Evolutionary conservation across 345 rosid genomes (phyloP).

Genomic region (Populus pruinosa): DNA sequence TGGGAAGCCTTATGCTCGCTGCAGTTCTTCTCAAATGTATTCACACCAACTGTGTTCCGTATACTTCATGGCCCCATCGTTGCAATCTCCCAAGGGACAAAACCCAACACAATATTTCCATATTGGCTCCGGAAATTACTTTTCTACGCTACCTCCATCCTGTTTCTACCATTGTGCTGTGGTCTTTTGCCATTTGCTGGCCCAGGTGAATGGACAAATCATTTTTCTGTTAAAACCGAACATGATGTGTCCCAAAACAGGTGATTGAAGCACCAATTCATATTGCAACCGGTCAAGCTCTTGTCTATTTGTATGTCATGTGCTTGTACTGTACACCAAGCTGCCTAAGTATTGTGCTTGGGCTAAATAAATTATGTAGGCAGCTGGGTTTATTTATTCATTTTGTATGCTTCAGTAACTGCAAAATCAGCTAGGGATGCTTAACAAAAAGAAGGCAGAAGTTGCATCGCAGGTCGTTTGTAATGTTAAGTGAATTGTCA

Average conservation of each 20-base stretch:
- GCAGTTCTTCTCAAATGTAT: slow-evolving; percentile 58
- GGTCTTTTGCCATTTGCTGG: slow-evolving; percentile 77
- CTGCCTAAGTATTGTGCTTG: background rate
- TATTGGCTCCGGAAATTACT: slow-evolving; percentile 58
- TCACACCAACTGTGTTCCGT: slow-evolving; percentile 37
- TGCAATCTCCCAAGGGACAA: slow-evolving; percentile 20
- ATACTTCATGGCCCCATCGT: slow-evolving; percentile 52
- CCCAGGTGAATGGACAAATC: slow-evolving; percentile 62
- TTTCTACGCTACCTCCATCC: slow-evolving; percentile 37
- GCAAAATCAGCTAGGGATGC: background rate
- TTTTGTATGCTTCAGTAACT: background rate
- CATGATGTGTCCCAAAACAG: background rate
- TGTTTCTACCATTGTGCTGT: slow-evolving; percentile 56
- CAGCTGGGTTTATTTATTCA: background rate
- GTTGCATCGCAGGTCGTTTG: no score
- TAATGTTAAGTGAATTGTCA: no score
- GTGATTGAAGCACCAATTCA: slow-evolving; percentile 10
- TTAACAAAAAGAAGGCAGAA: background rate
- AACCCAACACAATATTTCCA: slow-evolving; percentile 29
- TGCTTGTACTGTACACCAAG: background rate
- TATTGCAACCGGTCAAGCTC: background rate
- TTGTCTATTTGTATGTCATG: background rate
- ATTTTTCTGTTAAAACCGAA: slow-evolving; percentile 32
- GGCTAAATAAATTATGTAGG: background rate
- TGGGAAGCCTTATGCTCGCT: slow-evolving; percentile 71